Percentiles rank a stretch among this genome's conserved stretches.
Evolutionary conservation across 441 rosid species (phyloP).

Genomic region (Melastoma candidum): DNA sequence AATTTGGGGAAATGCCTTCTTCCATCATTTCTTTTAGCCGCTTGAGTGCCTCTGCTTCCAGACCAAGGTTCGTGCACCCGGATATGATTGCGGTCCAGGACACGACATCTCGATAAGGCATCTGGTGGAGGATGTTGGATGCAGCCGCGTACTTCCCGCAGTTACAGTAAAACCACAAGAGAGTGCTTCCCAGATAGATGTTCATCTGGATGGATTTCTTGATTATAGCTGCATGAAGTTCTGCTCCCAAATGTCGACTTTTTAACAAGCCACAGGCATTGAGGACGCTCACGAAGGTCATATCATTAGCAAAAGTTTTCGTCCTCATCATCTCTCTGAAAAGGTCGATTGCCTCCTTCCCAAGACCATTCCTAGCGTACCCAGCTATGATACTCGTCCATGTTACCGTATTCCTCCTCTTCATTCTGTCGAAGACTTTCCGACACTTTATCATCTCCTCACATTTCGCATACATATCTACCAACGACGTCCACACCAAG

Average conservation of each 20-base stretch:
- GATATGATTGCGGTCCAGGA: constrained; percentile 94
- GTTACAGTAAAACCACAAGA: constrained; percentile 86
- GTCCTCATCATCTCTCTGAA: constrained; percentile 61
- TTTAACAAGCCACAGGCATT: constrained; percentile 67
- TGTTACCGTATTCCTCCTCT: constrained; percentile 54
- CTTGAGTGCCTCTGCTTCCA: constrained; percentile 57
- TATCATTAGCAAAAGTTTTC: constrained; percentile 44
- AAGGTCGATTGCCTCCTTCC: constrained; percentile 61
- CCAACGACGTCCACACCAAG: constrained; percentile 50
- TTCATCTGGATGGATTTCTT: constrained; percentile 42
- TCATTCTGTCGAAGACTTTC: constrained; percentile 54
- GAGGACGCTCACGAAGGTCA: constrained; percentile 68
- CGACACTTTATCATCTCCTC: constrained; percentile 60
- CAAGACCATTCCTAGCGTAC: constrained; percentile 62
- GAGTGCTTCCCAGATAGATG: constrained; percentile 53
- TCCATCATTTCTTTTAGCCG: constrained; percentile 75
- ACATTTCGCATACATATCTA: constrained; percentile 85
- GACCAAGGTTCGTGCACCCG: constrained; percentile 60
- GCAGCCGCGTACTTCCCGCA: constrained; percentile 50
- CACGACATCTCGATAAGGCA: constrained; percentile 69
- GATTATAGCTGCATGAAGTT: constrained; percentile 67
- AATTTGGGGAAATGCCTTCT: constrained; percentile 81
- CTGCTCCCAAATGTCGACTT: constrained; percentile 48
- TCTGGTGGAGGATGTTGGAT: constrained; percentile 50
- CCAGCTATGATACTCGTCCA: constrained; percentile 85